Evolutionary conservation across 1,139 yeast genomes (phyloP).

Genomic region (Schwanniomyces etchellsii): DNA sequence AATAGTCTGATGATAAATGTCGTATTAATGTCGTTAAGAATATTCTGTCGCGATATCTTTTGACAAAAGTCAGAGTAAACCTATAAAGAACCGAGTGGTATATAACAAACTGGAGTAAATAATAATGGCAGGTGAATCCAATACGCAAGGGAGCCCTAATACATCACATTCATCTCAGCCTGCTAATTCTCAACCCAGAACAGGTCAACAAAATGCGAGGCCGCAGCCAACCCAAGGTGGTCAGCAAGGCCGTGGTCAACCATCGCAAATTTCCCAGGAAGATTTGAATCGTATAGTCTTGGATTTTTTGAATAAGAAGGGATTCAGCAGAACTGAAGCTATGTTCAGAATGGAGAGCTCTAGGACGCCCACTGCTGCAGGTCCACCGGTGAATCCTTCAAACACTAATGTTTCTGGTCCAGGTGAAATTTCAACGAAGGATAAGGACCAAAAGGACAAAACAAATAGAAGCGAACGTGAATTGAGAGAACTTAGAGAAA

Average conservation of each 20-base stretch:
- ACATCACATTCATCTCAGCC: neutral
- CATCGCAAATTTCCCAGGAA: constrained; percentile 52
- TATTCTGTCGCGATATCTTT: neutral
- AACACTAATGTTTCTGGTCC: constrained; percentile 40
- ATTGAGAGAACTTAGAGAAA: constrained; percentile 37
- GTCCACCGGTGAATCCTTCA: constrained; percentile 44
- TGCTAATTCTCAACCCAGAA: constrained; percentile 1
- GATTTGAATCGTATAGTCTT: constrained; percentile 86
- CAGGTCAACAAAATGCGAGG: constrained; percentile 5
- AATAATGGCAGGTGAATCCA: neutral
- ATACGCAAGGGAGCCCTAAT: neutral
- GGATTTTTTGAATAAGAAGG: constrained; percentile 89
- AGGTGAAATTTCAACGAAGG: constrained; percentile 21
- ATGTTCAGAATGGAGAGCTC: constrained; percentile 87
- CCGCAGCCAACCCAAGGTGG: constrained; percentile 8
- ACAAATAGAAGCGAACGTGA: constrained; percentile 29
- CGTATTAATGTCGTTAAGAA: constrained; percentile 4
- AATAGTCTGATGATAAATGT: constrained; percentile 1
- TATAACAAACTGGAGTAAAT: too few species aligned
- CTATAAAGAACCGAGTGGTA: too few species aligned
- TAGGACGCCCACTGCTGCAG: constrained; percentile 55
- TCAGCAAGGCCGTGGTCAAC: constrained; percentile 14
- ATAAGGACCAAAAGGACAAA: constrained; percentile 23
- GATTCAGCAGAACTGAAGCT: constrained; percentile 91
- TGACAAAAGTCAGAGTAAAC: too few species aligned